These are phyloP conservation scores for Aureobasidium sp. DNA, from an alignment of 2,329 filamentous ascomycete genomes.

Conservation along the genomic window DNA sequence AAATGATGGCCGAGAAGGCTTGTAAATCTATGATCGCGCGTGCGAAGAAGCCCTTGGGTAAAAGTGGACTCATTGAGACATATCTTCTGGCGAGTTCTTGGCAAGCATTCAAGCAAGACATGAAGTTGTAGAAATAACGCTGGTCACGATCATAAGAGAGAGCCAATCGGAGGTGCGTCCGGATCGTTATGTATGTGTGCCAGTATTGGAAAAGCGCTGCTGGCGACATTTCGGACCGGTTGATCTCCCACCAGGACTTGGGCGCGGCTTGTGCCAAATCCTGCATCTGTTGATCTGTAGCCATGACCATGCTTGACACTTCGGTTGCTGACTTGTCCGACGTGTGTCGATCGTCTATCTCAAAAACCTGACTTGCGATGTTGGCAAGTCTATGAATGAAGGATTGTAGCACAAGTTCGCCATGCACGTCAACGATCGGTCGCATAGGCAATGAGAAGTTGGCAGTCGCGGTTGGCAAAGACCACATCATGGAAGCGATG, in stretches of 20 bases:
- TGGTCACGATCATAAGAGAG: conserved; percentile 1
- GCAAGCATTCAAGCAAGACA: conserved; percentile 3
- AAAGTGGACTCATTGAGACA: neutral
- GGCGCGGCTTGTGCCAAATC: conserved; percentile 23
- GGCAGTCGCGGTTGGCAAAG: conserved; percentile 31
- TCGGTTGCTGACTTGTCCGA: conserved; percentile 19
- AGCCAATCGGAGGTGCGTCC: conserved; percentile 1
- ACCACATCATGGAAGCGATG: conserved; percentile 30
- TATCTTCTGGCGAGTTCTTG: neutral
- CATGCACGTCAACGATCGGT: conserved; percentile 20
- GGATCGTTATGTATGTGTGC: neutral
- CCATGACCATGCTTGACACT: conserved; percentile 23
- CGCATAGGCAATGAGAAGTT: conserved; percentile 20
- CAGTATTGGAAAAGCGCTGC: neutral
- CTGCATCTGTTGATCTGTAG: conserved; percentile 25
- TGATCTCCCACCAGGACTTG: conserved; percentile 20
- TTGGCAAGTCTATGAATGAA: conserved; percentile 25
- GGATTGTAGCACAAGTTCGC: conserved; percentile 22
- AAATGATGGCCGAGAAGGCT: neutral
- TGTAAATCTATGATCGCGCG: conserved; percentile 1
- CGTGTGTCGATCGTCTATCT: conserved; percentile 23
- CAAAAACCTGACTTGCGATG: conserved; percentile 24
- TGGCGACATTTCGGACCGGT: neutral
- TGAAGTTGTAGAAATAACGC: conserved; percentile 9
- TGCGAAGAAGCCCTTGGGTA: neutral